Base-by-base conservation (phyloP, 108 stramenopile genomes). In the Cyclotella cryptica region DNA sequence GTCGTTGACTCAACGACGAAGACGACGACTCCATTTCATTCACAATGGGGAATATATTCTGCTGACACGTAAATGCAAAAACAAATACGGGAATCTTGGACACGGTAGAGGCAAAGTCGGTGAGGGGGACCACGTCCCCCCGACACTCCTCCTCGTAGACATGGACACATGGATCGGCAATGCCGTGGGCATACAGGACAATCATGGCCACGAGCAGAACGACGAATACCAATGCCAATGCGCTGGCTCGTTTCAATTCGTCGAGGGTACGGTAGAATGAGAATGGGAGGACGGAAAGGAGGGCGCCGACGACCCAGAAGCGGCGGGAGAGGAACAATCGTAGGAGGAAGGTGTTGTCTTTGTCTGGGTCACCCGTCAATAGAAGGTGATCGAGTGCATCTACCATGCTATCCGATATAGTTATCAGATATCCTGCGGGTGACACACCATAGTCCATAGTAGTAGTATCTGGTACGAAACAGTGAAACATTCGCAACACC, bases 11-110 rank as follows among this genome's bases (percentile, higher is more conserved):
- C 15, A 74, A 72, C n/a, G n/a, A n/a, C n/a, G n/a, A n/a, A n/a
- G n/a, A n/a, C n/a, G n/a, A n/a, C n/a, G 62, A 6, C 19, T 66
- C 57, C 28, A 93, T 72, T 68, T 93, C 93, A 78, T 90, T 92
- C 59, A 83, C 77, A 53, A 92, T 81, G 4, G 88, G 73, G 60
- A 90, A 90, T 41, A 93, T 88, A 68, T 92, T 93, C 72, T 91
- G 90, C 35, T 93, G 93, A 63, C 90, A 91, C 13, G 90, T 90
- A 83, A 88, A 93, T 41, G 80, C 55, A 78, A 91, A 93, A 9
- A 92, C 75, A 72, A 93, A 93, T 55, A 92, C 86, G 12, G 90
- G 78, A 15, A 90, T 71, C 30, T 82, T 88, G 39, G 77, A 66
- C 19, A 80, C 5, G 19, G 85, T 86, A 10, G 54, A 45, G 0